phyloP scores from a whole-genome alignment of 2,329 filamentous ascomycete genomes.

The Didymella lethalis region DNA sequence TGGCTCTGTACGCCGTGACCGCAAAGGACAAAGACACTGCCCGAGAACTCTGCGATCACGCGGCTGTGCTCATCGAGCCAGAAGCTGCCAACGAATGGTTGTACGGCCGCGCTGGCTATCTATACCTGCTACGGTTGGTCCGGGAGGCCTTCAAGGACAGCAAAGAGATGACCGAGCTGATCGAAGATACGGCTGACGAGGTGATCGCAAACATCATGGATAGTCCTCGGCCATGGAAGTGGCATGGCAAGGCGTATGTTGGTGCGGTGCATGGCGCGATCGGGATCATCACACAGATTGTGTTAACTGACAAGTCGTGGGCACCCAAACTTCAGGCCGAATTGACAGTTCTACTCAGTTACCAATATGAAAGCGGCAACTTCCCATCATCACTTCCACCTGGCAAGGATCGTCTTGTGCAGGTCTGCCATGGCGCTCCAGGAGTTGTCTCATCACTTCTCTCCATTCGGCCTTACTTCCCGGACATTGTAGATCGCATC shows the following conservation, averaged over 20 bases:
- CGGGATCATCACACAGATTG: constrained; percentile 74
- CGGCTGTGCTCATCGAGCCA: constrained; percentile 55
- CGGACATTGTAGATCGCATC: constrained; percentile 62
- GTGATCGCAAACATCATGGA: constrained; percentile 68
- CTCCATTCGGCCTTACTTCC: constrained; percentile 65
- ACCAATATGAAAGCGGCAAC: constrained; percentile 69
- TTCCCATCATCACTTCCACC: constrained; percentile 65
- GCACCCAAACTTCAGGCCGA: constrained; percentile 63
- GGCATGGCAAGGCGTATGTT: constrained; percentile 69
- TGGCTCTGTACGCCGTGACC: constrained; percentile 60
- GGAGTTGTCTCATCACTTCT: constrained; percentile 68
- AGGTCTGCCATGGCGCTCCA: constrained; percentile 73
- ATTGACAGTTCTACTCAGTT: constrained; percentile 63
- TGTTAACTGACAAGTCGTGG: constrained; percentile 64
- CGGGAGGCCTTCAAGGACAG: constrained; percentile 63
- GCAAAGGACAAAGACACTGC: constrained; percentile 60
- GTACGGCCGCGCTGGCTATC: constrained; percentile 71
- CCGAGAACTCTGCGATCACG: constrained; percentile 59
- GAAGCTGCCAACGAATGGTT: constrained; percentile 68
- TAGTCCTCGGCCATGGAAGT: constrained; percentile 66
- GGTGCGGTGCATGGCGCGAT: constrained; percentile 74
- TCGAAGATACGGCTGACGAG: constrained; percentile 62
- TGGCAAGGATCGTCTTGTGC: constrained; percentile 62
- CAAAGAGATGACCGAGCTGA: constrained; percentile 59
- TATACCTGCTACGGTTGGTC: constrained; percentile 73